Percentiles rank a stretch among this genome's conserved stretches.
Conservation (phyloP, 192 early-diverging fungal genomes). For the Mortierella claussenii region DNA sequence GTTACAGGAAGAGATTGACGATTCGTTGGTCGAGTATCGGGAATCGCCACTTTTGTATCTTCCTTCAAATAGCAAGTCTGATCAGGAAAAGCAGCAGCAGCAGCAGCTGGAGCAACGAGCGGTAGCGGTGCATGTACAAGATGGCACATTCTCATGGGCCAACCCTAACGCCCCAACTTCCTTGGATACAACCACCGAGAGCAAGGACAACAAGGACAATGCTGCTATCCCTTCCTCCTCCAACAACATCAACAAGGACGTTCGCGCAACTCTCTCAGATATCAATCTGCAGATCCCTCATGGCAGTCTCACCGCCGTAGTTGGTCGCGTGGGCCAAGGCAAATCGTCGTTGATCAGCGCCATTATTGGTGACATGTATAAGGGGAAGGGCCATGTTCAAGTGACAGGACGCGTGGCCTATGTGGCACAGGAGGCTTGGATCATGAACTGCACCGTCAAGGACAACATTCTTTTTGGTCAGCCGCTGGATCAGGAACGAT, state of each 20-base stretch:
- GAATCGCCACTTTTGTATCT: not conserved
- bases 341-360: slow-evolving; percentile 60
- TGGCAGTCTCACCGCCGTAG: slow-evolving; percentile 34
- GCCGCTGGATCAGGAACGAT: slow-evolving; percentile 74
- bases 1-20: slow-evolving; percentile 32
- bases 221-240: no score
- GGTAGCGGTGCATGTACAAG: not conserved
- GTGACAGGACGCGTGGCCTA: slow-evolving; percentile 75
- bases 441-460: slow-evolving; percentile 90
- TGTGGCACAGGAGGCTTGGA: slow-evolving; percentile 80
- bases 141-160: slow-evolving; percentile 33
- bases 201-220: not conserved
- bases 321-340: slow-evolving; percentile 55
- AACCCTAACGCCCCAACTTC: no score
- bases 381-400: slow-evolving; percentile 63
- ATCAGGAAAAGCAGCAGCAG: not conserved
- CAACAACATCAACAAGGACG: not conserved
- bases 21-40: slow-evolving; percentile 6
- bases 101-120: not conserved
- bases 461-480: slow-evolving; percentile 94
- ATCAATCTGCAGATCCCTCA: slow-evolving; percentile 31
- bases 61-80: not conserved
- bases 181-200: not conserved
- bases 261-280: slow-evolving; percentile 13
- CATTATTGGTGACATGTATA: slow-evolving; percentile 91